Evolutionary conservation across 2,329 filamentous ascomycete species (phyloP).

Genomic region (Harringtonia aguacate): DNA sequence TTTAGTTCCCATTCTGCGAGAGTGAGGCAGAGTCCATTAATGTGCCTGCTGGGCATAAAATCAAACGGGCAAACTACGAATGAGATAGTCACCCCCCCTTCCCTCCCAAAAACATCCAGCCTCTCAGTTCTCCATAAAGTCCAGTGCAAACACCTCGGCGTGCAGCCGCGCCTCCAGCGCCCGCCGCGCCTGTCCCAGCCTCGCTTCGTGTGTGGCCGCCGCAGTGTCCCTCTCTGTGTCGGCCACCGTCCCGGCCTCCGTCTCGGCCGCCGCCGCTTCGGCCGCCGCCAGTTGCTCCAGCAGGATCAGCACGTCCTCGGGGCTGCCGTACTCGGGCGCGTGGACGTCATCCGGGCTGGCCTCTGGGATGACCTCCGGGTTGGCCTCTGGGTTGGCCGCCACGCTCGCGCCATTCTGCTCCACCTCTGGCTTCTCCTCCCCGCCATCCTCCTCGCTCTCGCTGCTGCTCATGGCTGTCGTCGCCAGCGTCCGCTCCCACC

Average conservation of each 20-base stretch:
- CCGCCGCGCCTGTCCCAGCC: not conserved
- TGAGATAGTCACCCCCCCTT: not conserved
- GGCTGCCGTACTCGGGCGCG: slow-evolving; percentile 3
- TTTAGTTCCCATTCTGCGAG: too few relatives aligned
- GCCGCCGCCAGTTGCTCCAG: not conserved
- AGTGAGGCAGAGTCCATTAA: too few relatives aligned
- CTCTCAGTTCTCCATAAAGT: not conserved
- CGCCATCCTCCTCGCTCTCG: not conserved
- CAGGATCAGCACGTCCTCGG: slow-evolving; percentile 7
- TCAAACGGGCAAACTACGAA: too few relatives aligned
- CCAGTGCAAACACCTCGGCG: slow-evolving; percentile 7
- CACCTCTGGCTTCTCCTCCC: not conserved
- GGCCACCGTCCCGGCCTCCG: not conserved
- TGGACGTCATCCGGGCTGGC: slow-evolving; percentile 1
- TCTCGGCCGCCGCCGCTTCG: not conserved
- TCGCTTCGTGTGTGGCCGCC: not conserved
- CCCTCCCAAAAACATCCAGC: not conserved
- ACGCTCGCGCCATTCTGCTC: too few relatives aligned
- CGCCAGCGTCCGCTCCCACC: slow-evolving; percentile 7
- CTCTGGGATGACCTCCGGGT: slow-evolving; percentile 1
- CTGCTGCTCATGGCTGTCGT: too few relatives aligned
- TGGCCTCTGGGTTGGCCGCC: not conserved
- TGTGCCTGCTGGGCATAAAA: too few relatives aligned
- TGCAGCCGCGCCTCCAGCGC: slow-evolving; percentile 1
- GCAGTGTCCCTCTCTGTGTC: not conserved